Conservation (phyloP, 768 basidiomycete species). For the Tylopilus rubrobrunneus region DNA sequence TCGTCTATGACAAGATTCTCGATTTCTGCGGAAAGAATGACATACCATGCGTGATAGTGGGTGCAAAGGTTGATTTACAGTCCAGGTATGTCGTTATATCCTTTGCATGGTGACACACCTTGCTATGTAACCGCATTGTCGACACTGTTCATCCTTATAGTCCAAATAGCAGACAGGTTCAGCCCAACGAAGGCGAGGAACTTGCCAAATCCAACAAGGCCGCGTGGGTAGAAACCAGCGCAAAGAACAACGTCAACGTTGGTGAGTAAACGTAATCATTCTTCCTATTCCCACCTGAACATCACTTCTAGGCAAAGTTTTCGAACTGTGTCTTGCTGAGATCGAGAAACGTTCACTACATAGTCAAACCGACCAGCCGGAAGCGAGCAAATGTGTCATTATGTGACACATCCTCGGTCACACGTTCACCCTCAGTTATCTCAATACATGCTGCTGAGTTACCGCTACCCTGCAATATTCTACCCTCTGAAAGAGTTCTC, state of each 20-base stretch:
- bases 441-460: constrained; percentile 27
- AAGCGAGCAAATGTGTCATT: constrained; percentile 45
- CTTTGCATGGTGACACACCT: constrained; percentile 6
- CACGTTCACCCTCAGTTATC: constrained; percentile 10
- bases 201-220: constrained; percentile 70
- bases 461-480: constrained; percentile 31
- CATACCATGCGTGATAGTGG: constrained; percentile 92
- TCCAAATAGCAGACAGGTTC: constrained; percentile 63
- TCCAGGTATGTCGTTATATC: constrained; percentile 52
- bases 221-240: constrained; percentile 86
- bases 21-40: constrained; percentile 79
- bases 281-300: background rate
- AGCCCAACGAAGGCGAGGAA: constrained; percentile 65
- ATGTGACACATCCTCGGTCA: constrained; percentile 41
- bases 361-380: constrained; percentile 40
- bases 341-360: constrained; percentile 73
- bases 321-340: constrained; percentile 78
- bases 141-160: constrained; percentile 29
- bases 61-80: constrained; percentile 84
- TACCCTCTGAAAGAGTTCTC: constrained; percentile 17
- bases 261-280: constrained; percentile 50
- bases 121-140: constrained; percentile 11
- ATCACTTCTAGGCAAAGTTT: constrained; percentile 60
- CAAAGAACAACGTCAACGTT: constrained; percentile 83
- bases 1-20: constrained; percentile 90